These are phyloP conservation scores for Xylaria sp. DNA, from an alignment of 2,329 filamentous ascomycete genomes.

Conservation along the genomic window DNA sequence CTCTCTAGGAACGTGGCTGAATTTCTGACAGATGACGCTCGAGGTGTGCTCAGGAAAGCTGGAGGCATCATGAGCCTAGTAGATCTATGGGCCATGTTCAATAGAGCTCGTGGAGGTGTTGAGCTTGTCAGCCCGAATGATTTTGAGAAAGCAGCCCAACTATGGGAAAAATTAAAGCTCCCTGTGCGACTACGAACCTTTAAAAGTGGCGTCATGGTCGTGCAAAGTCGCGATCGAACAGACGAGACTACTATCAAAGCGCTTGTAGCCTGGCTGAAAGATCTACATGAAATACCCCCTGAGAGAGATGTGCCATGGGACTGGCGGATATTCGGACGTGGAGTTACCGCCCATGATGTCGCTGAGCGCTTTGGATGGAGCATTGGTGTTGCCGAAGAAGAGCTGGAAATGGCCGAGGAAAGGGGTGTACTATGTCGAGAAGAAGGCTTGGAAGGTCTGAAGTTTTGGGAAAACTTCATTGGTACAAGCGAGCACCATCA, in stretches of 20 bases:
- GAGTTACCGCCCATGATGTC: conserved; percentile 88
- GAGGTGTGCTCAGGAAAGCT: conserved; percentile 79
- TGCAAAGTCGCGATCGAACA: conserved; percentile 86
- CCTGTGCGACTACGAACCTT: conserved; percentile 89
- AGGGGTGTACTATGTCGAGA: conserved; percentile 87
- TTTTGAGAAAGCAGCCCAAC: conserved; percentile 85
- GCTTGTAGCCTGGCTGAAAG: conserved; percentile 79
- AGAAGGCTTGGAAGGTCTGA: conserved; percentile 87
- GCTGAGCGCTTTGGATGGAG: conserved; percentile 97
- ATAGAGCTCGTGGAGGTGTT: conserved; percentile 89
- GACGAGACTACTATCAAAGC: conserved; percentile 88
- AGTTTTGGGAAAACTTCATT: conserved; percentile 89
- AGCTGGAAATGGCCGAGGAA: conserved; percentile 97
- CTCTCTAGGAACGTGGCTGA: conserved; percentile 86
- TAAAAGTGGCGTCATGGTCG: conserved; percentile 92
- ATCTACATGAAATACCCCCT: conserved; percentile 73
- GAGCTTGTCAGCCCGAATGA: conserved; percentile 92
- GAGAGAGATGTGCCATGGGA: conserved; percentile 77
- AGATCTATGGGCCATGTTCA: conserved; percentile 94
- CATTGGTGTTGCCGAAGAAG: conserved; percentile 92
- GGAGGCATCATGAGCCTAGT: conserved; percentile 91
- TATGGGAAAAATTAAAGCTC: conserved; percentile 89
- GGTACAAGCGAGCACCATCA: conserved; percentile 56
- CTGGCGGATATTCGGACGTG: conserved; percentile 79
- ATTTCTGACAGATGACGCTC: conserved; percentile 85